Percentiles rank a stretch among this genome's conserved stretches.
Evolutionary conservation across 495 filamentous ascomycete species (phyloP).

Genomic region (Pyrenula massariospora): DNA sequence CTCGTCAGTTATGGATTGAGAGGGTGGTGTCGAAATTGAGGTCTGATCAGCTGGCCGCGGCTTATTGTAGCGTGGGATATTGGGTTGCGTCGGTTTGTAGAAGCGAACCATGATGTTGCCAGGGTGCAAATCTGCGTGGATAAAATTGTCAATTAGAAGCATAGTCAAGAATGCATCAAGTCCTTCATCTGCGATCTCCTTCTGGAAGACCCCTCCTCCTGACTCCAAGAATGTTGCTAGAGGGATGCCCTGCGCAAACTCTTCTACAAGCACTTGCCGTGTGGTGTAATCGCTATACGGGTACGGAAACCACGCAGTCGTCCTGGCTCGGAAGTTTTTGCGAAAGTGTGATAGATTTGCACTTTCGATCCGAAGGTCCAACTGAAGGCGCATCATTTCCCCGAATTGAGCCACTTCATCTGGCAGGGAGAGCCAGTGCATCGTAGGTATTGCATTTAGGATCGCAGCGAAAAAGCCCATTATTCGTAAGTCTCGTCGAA

Average conservation of each 20-base stretch:
- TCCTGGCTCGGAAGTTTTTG: conserved; percentile 76
- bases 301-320: conserved; percentile 91
- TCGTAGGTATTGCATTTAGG: conserved; percentile 82
- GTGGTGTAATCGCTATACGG: conserved; percentile 88
- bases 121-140: conserved; percentile 96
- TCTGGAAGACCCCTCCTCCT: conserved; percentile 85
- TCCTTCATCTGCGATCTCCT: conserved; percentile 90
- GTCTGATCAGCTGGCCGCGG: conserved; percentile 24
- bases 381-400: conserved; percentile 95
- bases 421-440: conserved; percentile 95
- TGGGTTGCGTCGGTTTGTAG: conserved; percentile 68
- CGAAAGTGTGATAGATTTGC: conserved; percentile 84
- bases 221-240: conserved; percentile 79
- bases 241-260: conserved; percentile 91
- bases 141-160: conserved; percentile 95
- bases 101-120: conserved; percentile 99
- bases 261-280: conserved; percentile 84
- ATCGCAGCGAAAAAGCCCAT: conserved; percentile 85
- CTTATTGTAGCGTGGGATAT: conserved; percentile 43
- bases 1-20: conserved; percentile 50
- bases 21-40: conserved; percentile 27
- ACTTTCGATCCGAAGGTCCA: conserved; percentile 91
- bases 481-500: conserved; percentile 80
- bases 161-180: conserved; percentile 97
- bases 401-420: conserved; percentile 92